Evolutionary conservation across 164 flowering plant genomes (phyloP).

Genomic region (Magnolia officinalis): DNA sequence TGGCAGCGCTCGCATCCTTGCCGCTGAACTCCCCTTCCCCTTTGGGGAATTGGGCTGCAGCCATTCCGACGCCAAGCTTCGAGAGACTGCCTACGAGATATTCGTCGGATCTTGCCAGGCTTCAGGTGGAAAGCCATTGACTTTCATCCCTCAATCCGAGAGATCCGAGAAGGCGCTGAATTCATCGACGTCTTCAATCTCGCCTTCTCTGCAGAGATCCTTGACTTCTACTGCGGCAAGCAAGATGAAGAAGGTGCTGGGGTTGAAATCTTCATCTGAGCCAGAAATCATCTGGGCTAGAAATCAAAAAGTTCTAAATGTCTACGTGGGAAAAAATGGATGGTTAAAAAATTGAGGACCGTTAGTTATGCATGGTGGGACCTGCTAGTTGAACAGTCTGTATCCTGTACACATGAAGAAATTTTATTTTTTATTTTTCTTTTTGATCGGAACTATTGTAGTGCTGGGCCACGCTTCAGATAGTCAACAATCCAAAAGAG

Average conservation of each 20-base stretch:
- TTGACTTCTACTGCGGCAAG: conserved; percentile 69
- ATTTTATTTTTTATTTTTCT: too few species aligned
- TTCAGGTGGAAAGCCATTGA: conserved; percentile 60
- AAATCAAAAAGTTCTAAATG: too few species aligned
- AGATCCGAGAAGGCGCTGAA: conserved; percentile 16
- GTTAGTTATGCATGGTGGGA: too few species aligned
- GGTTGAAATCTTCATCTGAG: conserved; percentile 31
- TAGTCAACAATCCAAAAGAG: too few species aligned
- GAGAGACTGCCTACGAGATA: conserved; percentile 76
- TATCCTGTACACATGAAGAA: too few species aligned
- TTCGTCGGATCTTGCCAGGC: conserved; percentile 74
- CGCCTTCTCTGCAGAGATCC: conserved; percentile 57
- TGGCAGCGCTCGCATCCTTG: conserved; percentile 12
- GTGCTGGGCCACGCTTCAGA: too few species aligned
- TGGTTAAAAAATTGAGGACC: too few species aligned
- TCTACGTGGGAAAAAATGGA: too few species aligned
- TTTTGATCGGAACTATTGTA: too few species aligned
- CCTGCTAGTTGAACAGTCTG: too few species aligned
- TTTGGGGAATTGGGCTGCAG: conserved; percentile 51
- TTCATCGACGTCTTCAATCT: conserved; percentile 16
- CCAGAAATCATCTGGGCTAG: background rate
- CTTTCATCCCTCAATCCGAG: conserved; percentile 37
- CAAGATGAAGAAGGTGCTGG: conserved; percentile 76
- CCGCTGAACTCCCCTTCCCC: conserved; percentile 48
- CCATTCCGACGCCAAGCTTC: conserved; percentile 62